phyloP scores from a whole-genome alignment of 2,329 filamentous ascomycete genomes.

The Aspergillus transmontanensis region DNA sequence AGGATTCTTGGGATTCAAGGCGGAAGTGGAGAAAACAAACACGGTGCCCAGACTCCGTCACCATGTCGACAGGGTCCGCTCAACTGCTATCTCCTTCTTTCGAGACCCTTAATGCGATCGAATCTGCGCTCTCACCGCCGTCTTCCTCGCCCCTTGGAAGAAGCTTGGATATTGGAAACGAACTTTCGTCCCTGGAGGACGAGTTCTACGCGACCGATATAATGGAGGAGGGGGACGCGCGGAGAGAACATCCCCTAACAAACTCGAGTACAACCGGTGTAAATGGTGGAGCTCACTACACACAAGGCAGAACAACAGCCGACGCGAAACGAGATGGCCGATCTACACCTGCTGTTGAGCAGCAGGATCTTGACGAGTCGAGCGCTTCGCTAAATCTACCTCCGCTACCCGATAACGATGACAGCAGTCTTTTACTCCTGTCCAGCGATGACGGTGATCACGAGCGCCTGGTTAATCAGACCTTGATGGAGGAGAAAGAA shows the following conservation, averaged over 20 bases:
- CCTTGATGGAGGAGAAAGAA: conserved; percentile 57
- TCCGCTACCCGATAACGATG: conserved; percentile 37
- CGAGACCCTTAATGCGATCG: conserved; percentile 25
- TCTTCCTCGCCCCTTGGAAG: conserved; percentile 33
- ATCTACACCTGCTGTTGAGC: conserved; percentile 19
- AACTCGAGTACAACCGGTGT: conserved; percentile 24
- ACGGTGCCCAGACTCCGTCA: conserved; percentile 29
- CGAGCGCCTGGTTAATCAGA: conserved; percentile 42
- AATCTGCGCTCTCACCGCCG: conserved; percentile 23
- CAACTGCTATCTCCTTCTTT: conserved; percentile 16
- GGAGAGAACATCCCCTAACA: conserved; percentile 25
- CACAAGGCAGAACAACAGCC: conserved; percentile 18
- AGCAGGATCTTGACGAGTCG: conserved; percentile 30
- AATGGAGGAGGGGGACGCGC: conserved; percentile 31
- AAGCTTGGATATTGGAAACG: conserved; percentile 37
- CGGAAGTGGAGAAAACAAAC: conserved; percentile 31
- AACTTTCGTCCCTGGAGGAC: conserved; percentile 33
- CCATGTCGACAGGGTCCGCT: conserved; percentile 34
- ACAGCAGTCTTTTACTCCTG: conserved; percentile 34
- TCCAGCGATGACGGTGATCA: conserved; percentile 37
- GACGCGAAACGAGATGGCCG: conserved; percentile 21
- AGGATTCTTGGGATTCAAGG: conserved; percentile 5
- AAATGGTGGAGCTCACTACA: conserved; percentile 18
- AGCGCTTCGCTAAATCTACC: conserved; percentile 28
- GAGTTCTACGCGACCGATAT: conserved; percentile 31